Conservation (phyloP, 2,329 filamentous ascomycete genomes). For the Ustilaginoidea virens region DNA sequence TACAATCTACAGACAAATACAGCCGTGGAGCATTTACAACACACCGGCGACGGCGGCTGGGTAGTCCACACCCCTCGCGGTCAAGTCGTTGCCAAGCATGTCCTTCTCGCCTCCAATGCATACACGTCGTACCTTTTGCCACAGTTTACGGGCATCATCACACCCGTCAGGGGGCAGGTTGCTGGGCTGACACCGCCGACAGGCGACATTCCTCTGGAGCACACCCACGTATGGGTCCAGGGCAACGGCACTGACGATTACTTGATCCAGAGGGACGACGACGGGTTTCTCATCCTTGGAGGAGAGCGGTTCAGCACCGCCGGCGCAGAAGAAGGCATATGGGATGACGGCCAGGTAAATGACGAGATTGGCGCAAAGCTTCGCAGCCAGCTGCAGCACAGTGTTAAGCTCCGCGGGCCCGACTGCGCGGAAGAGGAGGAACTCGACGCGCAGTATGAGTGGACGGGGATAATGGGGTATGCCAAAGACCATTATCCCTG, state of each 20-base stretch:
- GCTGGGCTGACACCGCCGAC: slow-evolving; percentile 45
- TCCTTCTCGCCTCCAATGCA: slow-evolving; percentile 70
- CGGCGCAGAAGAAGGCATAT: slow-evolving; percentile 32
- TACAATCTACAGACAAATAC: slow-evolving; percentile 68
- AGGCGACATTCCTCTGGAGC: slow-evolving; percentile 23
- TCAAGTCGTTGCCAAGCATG: slow-evolving; percentile 40
- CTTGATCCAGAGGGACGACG: slow-evolving; percentile 51
- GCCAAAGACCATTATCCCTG: slow-evolving; percentile 52
- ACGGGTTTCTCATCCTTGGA: slow-evolving; percentile 49
- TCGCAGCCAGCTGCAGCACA: slow-evolving; percentile 23
- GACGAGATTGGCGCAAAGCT: slow-evolving; percentile 39
- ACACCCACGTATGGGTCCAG: slow-evolving; percentile 49
- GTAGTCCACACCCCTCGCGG: slow-evolving; percentile 54
- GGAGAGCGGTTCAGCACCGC: slow-evolving; percentile 47
- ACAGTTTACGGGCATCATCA: slow-evolving; percentile 51
- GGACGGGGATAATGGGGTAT: slow-evolving; percentile 73
- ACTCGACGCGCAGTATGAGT: slow-evolving; percentile 43
- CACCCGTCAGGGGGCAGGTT: slow-evolving; percentile 65
- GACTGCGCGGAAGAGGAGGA: slow-evolving; percentile 22
- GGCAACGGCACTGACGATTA: slow-evolving; percentile 47
- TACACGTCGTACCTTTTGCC: slow-evolving; percentile 69
- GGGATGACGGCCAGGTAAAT: slow-evolving; percentile 44
- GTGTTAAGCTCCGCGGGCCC: slow-evolving; percentile 25
- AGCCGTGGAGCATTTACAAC: slow-evolving; percentile 38
- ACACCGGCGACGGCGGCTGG: slow-evolving; percentile 28